A percentile compares a stretch with the other conserved stretches of the same genome.
Conservation (phyloP, 2,329 filamentous ascomycete species). For the Colletotrichum sidae region DNA sequence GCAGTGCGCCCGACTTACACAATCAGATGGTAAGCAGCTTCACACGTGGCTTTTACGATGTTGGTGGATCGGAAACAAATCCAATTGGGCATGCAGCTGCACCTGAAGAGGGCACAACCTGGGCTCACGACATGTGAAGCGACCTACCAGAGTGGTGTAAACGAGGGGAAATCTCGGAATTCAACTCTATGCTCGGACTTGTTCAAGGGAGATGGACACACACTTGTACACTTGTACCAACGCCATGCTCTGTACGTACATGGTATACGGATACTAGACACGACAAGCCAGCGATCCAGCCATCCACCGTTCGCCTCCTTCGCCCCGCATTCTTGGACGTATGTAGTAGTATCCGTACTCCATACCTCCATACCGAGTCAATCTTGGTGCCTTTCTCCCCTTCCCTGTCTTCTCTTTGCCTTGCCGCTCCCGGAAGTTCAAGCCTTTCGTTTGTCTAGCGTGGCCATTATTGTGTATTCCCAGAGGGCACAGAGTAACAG, state of each 20-base stretch:
- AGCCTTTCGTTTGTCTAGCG: too few relatives aligned
- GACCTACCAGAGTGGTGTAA: not conserved
- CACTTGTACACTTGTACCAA: conserved; percentile 1
- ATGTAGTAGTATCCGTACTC: too few relatives aligned
- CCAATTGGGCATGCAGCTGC: conserved; percentile 8
- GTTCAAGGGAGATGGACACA: conserved; percentile 1
- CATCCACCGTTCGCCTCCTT: not conserved
- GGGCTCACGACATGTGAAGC: conserved; percentile 11
- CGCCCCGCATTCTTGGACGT: not conserved
- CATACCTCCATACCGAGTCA: too few relatives aligned
- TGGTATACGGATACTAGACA: too few relatives aligned
- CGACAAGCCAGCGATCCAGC: too few relatives aligned
- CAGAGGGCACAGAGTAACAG: too few relatives aligned
- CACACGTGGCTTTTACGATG: conserved; percentile 13
- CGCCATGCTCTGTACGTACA: not conserved
- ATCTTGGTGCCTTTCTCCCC: too few relatives aligned
- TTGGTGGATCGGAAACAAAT: conserved; percentile 1
- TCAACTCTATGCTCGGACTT: conserved; percentile 24
- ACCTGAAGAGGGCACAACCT: not conserved
- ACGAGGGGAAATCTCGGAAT: conserved; percentile 5
- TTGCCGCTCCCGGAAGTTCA: too few relatives aligned
- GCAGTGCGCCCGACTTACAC: conserved; percentile 1
- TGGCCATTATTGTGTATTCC: too few relatives aligned
- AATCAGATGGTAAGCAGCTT: conserved; percentile 10
- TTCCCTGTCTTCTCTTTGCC: too few relatives aligned